Percentiles rank a stretch among this genome's conserved stretches.
Conservation (phyloP, 352 stramenopile genomes). For the Phytophthora syringae region DNA sequence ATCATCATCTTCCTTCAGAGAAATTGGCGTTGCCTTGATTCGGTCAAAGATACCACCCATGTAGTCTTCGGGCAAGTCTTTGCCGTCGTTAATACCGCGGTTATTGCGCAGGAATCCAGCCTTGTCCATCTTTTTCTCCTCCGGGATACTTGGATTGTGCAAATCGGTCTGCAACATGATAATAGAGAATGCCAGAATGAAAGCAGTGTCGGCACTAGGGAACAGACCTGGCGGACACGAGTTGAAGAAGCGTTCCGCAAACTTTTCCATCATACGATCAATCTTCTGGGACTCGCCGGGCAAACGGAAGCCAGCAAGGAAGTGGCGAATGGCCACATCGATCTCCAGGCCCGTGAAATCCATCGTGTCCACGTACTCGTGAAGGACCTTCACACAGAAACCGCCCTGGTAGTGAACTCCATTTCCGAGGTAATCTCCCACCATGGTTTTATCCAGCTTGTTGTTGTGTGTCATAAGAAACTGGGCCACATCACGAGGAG, state of each 20-base stretch:
- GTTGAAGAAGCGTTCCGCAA: slow-evolving; percentile 94
- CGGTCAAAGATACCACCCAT: slow-evolving; percentile 95
- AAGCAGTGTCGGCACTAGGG: slow-evolving; percentile 96
- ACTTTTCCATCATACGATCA: slow-evolving; percentile 99
- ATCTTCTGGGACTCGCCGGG: slow-evolving; percentile 99
- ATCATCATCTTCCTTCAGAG: slow-evolving; percentile 97
- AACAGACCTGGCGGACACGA: slow-evolving; percentile 86
- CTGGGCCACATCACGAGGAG: slow-evolving; percentile 92
- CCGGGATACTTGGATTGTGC: slow-evolving; percentile 98
- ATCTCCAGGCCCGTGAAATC: slow-evolving; percentile 96
- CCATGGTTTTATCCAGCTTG: slow-evolving; percentile 96
- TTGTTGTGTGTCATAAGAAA: slow-evolving; percentile 94
- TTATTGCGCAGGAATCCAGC: slow-evolving; percentile 98
- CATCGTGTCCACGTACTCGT: slow-evolving; percentile 97
- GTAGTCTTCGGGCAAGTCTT: slow-evolving; percentile 95
- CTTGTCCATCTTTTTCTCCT: slow-evolving; percentile 98
- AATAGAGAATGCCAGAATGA: slow-evolving; percentile 97
- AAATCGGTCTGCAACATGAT: slow-evolving; percentile 94
- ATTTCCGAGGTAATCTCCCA: slow-evolving; percentile 98
- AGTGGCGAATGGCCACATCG: slow-evolving; percentile 97
- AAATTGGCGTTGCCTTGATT: slow-evolving; percentile 96
- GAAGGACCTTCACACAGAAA: slow-evolving; percentile 93
- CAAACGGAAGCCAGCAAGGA: slow-evolving; percentile 98
- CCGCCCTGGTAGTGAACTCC: slow-evolving; percentile 96
- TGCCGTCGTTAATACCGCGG: slow-evolving; percentile 96